Evolutionary conservation across 257 asterid species (phyloP).

Genomic region (Eucommia ulmoides): DNA sequence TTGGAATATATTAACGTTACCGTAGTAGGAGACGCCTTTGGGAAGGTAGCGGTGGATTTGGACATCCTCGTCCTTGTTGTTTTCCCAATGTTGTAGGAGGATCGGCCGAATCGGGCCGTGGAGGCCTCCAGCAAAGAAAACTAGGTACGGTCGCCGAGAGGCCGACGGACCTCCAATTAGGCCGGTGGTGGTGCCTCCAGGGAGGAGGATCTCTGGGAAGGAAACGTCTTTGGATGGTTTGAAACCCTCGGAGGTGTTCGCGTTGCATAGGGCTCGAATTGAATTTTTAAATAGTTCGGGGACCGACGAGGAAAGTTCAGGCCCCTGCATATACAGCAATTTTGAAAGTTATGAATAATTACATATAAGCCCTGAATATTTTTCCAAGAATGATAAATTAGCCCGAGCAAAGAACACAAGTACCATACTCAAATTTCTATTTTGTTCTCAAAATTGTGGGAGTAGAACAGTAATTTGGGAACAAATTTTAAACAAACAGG

Average conservation of each 20-base stretch:
- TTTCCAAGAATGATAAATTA: too few relatives aligned
- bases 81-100: slow-evolving; percentile 69
- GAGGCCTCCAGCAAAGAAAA: slow-evolving; percentile 66
- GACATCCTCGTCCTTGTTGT: slow-evolving; percentile 42
- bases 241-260: slow-evolving; percentile 52
- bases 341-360: too few relatives aligned
- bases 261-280: slow-evolving; percentile 57
- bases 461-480: too few relatives aligned
- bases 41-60: slow-evolving; percentile 51
- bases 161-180: slow-evolving; percentile 48
- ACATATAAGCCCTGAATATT: too few relatives aligned
- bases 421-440: too few relatives aligned
- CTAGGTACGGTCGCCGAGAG: slow-evolving; percentile 28
- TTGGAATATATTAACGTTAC: too few relatives aligned
- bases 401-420: too few relatives aligned
- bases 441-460: too few relatives aligned
- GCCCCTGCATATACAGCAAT: slow-evolving; percentile 40
- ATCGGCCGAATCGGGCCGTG: slow-evolving; percentile 83
- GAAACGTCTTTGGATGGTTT: slow-evolving; percentile 44
- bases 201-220: slow-evolving; percentile 53
- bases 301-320: slow-evolving; percentile 42
- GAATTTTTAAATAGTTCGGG: slow-evolving; percentile 37
- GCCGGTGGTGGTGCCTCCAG: slow-evolving; percentile 24
- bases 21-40: slow-evolving; percentile 47
- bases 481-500: too few relatives aligned